A percentile compares a stretch with the other conserved stretches of the same genome.
Evolutionary conservation across 1,284 basidiomycete species (phyloP).

Genomic region (Cutaneotrichosporon sp.): DNA sequence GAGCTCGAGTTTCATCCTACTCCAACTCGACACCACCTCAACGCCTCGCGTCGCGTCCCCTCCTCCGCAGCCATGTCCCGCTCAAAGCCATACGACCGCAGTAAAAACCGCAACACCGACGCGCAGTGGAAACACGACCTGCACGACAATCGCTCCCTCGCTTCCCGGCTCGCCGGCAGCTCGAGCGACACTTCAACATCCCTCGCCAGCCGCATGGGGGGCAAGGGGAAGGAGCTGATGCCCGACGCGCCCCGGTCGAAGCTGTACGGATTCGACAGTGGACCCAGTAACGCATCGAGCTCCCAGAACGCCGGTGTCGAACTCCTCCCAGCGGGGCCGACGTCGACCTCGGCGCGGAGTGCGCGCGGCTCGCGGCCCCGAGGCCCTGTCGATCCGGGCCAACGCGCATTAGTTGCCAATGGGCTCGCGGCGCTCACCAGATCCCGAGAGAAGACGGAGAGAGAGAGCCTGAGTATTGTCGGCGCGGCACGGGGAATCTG

Average conservation of each 20-base stretch:
- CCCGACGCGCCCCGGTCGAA: constrained; percentile 1
- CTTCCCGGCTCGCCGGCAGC: constrained; percentile 12
- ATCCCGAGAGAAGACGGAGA: background rate
- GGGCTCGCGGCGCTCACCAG: constrained; percentile 3
- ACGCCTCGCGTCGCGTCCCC: too few relatives aligned
- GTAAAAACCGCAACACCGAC: constrained; percentile 23
- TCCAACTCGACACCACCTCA: too few relatives aligned
- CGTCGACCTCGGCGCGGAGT: constrained; percentile 2
- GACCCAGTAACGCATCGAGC: background rate
- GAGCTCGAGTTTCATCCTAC: too few relatives aligned
- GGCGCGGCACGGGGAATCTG: constrained; percentile 63
- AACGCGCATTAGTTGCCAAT: constrained; percentile 6
- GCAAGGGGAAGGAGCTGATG: constrained; percentile 33
- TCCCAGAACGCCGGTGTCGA: constrained; percentile 9
- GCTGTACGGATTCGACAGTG: constrained; percentile 25
- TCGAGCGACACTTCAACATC: constrained; percentile 11
- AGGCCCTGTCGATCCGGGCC: background rate
- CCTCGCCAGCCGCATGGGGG: constrained; percentile 26
- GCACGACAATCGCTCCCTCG: constrained; percentile 26
- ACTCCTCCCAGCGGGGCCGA: constrained; percentile 4
- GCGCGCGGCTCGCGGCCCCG: constrained; percentile 1
- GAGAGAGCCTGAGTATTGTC: constrained; percentile 55
- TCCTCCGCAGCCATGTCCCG: constrained; percentile 10
- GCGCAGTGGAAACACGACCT: constrained; percentile 44
- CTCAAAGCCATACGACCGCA: constrained; percentile 22